Evolutionary conservation across 768 basidiomycete species (phyloP), one percentile per base, ranked within the genome.

Genomic region (Crassisporium funariophilum): DNA sequence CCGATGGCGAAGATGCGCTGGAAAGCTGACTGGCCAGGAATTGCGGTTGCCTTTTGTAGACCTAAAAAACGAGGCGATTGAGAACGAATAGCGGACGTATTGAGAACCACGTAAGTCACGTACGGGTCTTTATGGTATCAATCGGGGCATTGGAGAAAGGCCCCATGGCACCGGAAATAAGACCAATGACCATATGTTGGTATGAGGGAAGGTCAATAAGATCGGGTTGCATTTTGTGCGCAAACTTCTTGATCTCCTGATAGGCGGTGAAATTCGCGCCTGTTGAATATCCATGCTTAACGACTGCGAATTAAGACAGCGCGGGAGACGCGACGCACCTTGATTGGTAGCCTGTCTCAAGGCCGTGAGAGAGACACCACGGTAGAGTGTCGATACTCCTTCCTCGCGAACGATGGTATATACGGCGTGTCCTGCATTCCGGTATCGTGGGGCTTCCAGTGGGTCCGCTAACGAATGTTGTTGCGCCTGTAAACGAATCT

Each of bases 71-170:
- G 23, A 44, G 29, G 34, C 22, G 37, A 22, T 33, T 36, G 35
- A 39, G 41, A 29, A 46, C 36, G 27, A 35, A 35, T 17, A 45
- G 20, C 23, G 29, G 20, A 38, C 10, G 7, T 19, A 24, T 9
- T 9, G 27, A 31, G 33, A 25, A n/a, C 27, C 10, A 38, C 47
- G 5, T 25, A 17, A 15, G 15, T 8, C 44, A 73, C 86, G 57
- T 66, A 87, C 92, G 90, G 47, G 95, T 98, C 69, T 97, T 98
- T 59, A 95, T 93, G 9, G 89, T 91, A 66, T 92, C 91, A 43
- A 93, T 88, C 1, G 95, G 95, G 10, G 97, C 97, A 62, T 99
- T 98, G 11, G 94, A 95, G 67, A 98, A 94, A 11, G 97, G 97
- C 4, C 97, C 97, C 87, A 95, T 93, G 2, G 97, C 97, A 41